phyloP scores from a whole-genome alignment of 257 asterid species.

The Asclepias syriaca region DNA sequence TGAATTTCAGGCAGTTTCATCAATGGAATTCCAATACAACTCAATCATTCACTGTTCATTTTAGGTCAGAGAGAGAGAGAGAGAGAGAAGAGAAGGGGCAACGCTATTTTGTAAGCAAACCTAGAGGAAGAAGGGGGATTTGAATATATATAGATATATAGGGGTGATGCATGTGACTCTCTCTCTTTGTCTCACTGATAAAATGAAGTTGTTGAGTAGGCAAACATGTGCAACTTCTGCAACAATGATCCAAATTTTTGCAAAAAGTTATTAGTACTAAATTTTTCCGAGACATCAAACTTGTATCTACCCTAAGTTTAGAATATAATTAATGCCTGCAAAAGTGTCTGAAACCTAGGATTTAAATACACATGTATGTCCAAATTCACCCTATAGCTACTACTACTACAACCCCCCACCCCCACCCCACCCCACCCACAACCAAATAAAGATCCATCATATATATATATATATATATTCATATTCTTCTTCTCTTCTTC shows the following conservation, averaged over 20 bases:
- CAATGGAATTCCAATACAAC: neutral
- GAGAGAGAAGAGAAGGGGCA: neutral
- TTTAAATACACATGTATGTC: neutral
- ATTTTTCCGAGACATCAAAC: neutral
- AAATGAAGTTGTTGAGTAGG: neutral
- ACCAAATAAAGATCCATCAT: too few species aligned
- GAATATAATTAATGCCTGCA: neutral
- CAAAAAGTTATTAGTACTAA: neutral
- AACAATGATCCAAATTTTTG: constrained; percentile 7
- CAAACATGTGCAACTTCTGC: constrained; percentile 18
- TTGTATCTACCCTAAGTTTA: neutral
- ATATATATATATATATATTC: too few species aligned
- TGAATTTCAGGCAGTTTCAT: neutral
- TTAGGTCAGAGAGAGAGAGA: neutral
- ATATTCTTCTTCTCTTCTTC: too few species aligned
- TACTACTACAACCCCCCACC: too few species aligned
- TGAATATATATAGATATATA: neutral
- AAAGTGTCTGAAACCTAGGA: neutral
- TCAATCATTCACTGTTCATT: neutral
- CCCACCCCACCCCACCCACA: too few species aligned
- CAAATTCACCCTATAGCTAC: too few species aligned
- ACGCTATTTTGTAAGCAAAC: neutral
- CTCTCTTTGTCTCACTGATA: neutral
- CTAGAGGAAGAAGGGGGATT: neutral
- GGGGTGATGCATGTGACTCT: constrained; percentile 16